These are phyloP conservation scores for Pichia californica DNA, from an alignment of 805 yeast genomes.

Conservation along the genomic window DNA sequence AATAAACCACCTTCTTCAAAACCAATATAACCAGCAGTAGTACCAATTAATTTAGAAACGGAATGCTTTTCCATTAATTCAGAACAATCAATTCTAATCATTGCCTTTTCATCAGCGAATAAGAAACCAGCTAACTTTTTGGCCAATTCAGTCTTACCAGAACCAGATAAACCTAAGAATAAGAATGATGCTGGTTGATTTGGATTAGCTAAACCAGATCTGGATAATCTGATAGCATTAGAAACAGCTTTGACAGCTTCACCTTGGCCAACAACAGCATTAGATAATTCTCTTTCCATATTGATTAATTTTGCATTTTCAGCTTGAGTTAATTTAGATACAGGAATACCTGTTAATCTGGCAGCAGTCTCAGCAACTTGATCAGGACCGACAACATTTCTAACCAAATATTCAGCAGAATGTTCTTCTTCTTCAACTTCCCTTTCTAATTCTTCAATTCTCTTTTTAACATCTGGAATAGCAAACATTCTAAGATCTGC, in stretches of 20 bases:
- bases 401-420: slow-evolving; percentile 53
- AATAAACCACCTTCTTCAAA: slow-evolving; percentile 96
- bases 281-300: slow-evolving; percentile 83
- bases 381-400: slow-evolving; percentile 77
- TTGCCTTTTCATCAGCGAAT: slow-evolving; percentile 93
- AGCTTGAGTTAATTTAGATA: slow-evolving; percentile 86
- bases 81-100: slow-evolving; percentile 96
- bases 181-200: slow-evolving; percentile 94
- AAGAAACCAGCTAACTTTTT: slow-evolving; percentile 94
- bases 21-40: slow-evolving; percentile 96
- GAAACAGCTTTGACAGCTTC: slow-evolving; percentile 96
- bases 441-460: slow-evolving; percentile 66
- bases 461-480: slow-evolving; percentile 81
- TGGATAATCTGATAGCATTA: slow-evolving; percentile 84
- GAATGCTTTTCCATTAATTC: slow-evolving; percentile 94
- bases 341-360: slow-evolving; percentile 94
- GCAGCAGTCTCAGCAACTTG: slow-evolving; percentile 94
- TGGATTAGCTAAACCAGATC: slow-evolving; percentile 95
- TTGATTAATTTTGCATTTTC: slow-evolving; percentile 89
- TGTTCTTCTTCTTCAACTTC: slow-evolving; percentile 65
- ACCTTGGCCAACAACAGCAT: slow-evolving; percentile 88
- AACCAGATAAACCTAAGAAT: slow-evolving; percentile 92
- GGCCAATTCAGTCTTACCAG: slow-evolving; percentile 97
- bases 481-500: slow-evolving; percentile 97
- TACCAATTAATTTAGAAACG: slow-evolving; percentile 89